phyloP scores from a whole-genome alignment of 352 stramenopile genomes.

The Globisporangium perplexum region DNA sequence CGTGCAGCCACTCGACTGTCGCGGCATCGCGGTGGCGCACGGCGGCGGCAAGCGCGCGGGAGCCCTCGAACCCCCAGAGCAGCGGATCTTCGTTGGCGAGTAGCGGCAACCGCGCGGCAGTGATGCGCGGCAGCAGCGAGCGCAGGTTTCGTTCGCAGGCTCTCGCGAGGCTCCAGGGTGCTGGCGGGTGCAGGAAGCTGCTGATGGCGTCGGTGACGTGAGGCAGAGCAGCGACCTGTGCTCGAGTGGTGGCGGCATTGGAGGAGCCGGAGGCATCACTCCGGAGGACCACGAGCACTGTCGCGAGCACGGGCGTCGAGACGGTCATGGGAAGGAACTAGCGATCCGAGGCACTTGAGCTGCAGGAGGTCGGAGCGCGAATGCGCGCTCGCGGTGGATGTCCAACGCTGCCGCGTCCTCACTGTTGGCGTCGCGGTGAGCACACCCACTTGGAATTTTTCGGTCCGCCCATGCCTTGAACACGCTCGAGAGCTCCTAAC shows the following conservation, averaged over 20 bases:
- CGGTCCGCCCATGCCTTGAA: too few relatives aligned
- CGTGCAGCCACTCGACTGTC: conserved; percentile 4
- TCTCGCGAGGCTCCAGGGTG: neutral
- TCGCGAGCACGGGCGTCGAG: neutral
- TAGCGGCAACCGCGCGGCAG: neutral
- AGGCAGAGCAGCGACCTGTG: neutral
- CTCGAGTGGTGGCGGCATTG: neutral
- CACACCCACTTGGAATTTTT: too few relatives aligned
- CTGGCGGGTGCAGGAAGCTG: neutral
- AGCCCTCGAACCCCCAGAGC: neutral
- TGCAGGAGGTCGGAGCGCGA: too few relatives aligned
- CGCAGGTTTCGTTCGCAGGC: neutral
- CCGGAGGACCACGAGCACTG: neutral
- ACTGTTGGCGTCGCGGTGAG: too few relatives aligned
- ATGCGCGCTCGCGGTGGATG: too few relatives aligned
- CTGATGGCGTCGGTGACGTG: neutral
- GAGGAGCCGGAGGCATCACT: neutral
- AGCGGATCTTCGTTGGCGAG: neutral
- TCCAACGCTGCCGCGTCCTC: too few relatives aligned
- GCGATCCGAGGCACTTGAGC: too few relatives aligned
- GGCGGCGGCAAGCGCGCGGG: neutral
- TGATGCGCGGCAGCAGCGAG: neutral
- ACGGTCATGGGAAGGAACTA: too few relatives aligned
- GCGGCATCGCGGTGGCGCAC: neutral
- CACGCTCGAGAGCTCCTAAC: too few relatives aligned